phyloP scores from a whole-genome alignment of 805 yeast genomes.

The Blastobotrys mokoenaii region DNA sequence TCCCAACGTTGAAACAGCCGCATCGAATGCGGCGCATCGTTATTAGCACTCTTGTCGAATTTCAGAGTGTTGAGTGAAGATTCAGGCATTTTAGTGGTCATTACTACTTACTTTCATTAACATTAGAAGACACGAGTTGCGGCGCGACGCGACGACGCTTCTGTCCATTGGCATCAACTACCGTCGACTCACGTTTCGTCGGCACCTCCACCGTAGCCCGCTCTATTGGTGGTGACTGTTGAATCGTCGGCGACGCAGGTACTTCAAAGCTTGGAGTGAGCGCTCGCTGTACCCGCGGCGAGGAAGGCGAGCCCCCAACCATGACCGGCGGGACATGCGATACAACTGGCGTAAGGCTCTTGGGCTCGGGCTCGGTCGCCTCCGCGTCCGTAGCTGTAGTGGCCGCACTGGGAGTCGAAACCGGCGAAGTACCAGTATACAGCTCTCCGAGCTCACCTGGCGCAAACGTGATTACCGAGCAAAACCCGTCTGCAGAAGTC shows the following conservation, averaged over 20 bases:
- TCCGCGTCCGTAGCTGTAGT: slow-evolving; percentile 5
- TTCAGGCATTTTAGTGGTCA: too few species aligned
- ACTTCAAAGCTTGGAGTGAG: background rate
- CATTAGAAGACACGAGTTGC: background rate
- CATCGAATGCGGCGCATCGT: too few species aligned
- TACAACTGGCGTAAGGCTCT: slow-evolving; percentile 13
- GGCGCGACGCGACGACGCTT: background rate
- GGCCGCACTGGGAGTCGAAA: slow-evolving; percentile 14
- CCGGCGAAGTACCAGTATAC: slow-evolving; percentile 8
- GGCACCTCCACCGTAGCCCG: too few species aligned
- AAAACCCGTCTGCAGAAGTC: slow-evolving; percentile 89
- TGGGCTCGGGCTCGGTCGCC: slow-evolving; percentile 1
- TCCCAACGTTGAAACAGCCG: too few species aligned
- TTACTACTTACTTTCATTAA: background rate
- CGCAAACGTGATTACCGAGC: slow-evolving; percentile 57
- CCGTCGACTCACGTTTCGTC: too few species aligned
- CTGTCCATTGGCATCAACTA: too few species aligned
- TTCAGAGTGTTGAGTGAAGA: too few species aligned
- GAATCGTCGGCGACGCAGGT: too few species aligned
- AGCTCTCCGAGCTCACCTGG: slow-evolving; percentile 46
- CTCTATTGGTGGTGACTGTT: too few species aligned
- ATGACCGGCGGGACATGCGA: slow-evolving; percentile 16
- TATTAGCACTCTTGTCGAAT: too few species aligned
- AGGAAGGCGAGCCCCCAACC: slow-evolving; percentile 3
- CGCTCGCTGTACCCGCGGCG: slow-evolving; percentile 2